phyloP scores from a whole-genome alignment of 1,284 basidiomycete species.

The Leccinum pachyderme region DNA sequence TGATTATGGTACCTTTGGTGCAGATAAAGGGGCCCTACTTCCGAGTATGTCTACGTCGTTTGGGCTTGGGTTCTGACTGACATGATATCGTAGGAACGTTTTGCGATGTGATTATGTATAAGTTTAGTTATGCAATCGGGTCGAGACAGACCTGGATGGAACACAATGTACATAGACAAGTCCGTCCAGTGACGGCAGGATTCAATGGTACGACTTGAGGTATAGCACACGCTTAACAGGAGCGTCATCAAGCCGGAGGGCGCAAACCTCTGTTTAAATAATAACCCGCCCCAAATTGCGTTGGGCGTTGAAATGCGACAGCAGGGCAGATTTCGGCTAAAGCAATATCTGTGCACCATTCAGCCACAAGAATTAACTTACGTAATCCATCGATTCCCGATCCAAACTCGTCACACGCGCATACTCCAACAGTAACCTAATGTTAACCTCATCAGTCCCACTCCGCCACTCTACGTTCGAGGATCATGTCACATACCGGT shows the following conservation, averaged over 20 bases:
- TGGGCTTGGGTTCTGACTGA: conserved; percentile 1
- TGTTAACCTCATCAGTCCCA: neutral
- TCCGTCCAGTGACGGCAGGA: neutral
- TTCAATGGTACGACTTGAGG: neutral
- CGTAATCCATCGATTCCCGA: conserved; percentile 26
- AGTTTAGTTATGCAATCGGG: neutral
- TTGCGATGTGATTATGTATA: conserved; percentile 13
- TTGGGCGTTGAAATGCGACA: too few species aligned
- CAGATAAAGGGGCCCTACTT: conserved; percentile 23
- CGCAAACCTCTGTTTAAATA: neutral
- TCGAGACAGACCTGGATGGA: neutral
- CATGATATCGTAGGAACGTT: conserved; percentile 16
- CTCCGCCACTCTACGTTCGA: neutral
- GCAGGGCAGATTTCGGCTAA: neutral
- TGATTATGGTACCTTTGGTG: conserved; percentile 40
- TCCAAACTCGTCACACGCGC: conserved; percentile 26
- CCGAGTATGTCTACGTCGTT: conserved; percentile 37
- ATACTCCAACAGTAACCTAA: conserved; percentile 38
- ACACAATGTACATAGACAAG: neutral
- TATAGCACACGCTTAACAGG: neutral
- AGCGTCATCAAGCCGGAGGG: neutral
- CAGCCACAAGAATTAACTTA: neutral
- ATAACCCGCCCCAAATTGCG: neutral
- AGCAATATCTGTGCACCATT: neutral
- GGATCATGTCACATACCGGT: conserved; percentile 39